Conservation (phyloP, 2,329 filamentous ascomycete genomes). For the Aureobasidium sp. region DNA sequence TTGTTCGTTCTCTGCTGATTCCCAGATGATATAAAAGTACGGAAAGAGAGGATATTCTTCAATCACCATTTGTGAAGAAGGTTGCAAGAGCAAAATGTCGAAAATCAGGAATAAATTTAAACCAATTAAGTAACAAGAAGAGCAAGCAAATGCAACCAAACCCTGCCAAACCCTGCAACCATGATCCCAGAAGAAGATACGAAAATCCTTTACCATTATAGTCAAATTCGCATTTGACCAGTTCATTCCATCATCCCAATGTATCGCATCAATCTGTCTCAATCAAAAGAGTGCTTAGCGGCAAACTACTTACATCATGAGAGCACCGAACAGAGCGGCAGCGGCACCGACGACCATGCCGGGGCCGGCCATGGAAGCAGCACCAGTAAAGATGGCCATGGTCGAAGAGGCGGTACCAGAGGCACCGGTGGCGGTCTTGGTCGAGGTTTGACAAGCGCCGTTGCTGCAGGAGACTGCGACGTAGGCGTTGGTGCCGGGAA, state of each 20-base stretch:
- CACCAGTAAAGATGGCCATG: constrained; percentile 14
- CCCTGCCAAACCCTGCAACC: background rate
- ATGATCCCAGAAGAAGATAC: background rate
- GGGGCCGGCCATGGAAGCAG: background rate
- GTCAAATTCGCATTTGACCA: background rate
- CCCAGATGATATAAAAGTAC: too few species aligned
- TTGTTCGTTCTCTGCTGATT: too few species aligned
- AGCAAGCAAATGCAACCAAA: background rate
- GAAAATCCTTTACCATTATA: background rate
- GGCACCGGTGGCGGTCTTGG: background rate
- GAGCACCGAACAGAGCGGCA: background rate
- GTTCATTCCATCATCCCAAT: background rate
- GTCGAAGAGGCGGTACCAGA: background rate
- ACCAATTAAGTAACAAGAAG: too few species aligned
- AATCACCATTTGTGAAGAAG: too few species aligned
- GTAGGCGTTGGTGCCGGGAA: background rate
- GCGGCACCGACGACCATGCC: background rate
- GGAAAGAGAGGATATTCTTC: too few species aligned
- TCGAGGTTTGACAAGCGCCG: background rate
- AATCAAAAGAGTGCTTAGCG: background rate
- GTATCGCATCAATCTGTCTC: background rate
- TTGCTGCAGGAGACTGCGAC: background rate
- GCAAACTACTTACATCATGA: background rate
- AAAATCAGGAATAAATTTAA: too few species aligned
- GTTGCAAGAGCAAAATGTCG: too few species aligned